phyloP scores from a whole-genome alignment of 805 yeast genomes.

The Tetrapisispora nanseiensis region DNA sequence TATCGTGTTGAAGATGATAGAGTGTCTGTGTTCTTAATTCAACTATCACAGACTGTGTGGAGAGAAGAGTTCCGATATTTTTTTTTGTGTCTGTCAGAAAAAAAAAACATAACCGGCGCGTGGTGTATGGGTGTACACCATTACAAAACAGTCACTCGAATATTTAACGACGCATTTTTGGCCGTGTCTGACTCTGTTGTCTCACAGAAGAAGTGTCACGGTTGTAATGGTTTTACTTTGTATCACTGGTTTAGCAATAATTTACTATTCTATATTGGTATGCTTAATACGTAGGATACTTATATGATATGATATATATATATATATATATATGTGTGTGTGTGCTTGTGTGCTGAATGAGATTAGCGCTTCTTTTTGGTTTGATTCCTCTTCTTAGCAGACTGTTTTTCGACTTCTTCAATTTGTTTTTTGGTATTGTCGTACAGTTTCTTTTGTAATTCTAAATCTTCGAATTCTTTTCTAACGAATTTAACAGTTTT shows the following conservation, averaged over 20 bases:
- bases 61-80: too few relatives aligned
- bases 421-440: slow-evolving; percentile 53
- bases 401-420: slow-evolving; percentile 51
- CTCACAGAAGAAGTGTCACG: not conserved
- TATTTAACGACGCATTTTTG: not conserved
- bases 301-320: too few relatives aligned
- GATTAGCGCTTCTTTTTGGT: slow-evolving; percentile 15
- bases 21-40: too few relatives aligned
- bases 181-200: too few relatives aligned
- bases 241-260: too few relatives aligned
- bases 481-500: slow-evolving; percentile 43
- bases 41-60: too few relatives aligned
- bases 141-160: not conserved
- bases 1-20: too few relatives aligned
- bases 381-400: slow-evolving; percentile 56
- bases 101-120: not conserved
- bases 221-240: not conserved
- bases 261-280: too few relatives aligned
- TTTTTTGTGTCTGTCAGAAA: too few relatives aligned
- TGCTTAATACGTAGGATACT: too few relatives aligned
- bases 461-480: slow-evolving; percentile 52
- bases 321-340: too few relatives aligned
- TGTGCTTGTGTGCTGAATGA: too few relatives aligned
- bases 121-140: not conserved
- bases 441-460: slow-evolving; percentile 49